Conservation (phyloP, 148 eudicot species). For the Cornus florida region DNA sequence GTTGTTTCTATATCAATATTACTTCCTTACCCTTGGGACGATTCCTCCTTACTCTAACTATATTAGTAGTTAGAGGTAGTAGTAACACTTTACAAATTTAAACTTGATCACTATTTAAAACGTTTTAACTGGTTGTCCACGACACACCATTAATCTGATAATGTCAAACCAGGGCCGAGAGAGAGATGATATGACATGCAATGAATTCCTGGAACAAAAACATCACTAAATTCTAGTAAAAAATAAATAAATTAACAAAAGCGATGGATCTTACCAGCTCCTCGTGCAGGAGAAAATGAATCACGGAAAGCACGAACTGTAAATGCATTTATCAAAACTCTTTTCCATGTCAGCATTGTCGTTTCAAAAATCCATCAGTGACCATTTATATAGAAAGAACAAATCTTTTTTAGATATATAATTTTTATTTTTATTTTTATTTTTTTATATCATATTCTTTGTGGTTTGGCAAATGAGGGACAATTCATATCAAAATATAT, state of each 20-base stretch:
- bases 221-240: slow-evolving; percentile 5
- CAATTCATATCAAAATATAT: too few relatives aligned
- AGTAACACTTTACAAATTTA: too few relatives aligned
- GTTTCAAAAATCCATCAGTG: slow-evolving; percentile 5
- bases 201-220: neutral
- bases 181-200: slow-evolving; percentile 1
- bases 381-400: neutral
- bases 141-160: slow-evolving; percentile 1
- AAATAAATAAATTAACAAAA: neutral
- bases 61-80: too few relatives aligned
- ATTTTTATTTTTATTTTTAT: neutral
- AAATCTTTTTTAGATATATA: too few relatives aligned
- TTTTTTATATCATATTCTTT: neutral
- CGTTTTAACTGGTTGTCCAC: too few relatives aligned
- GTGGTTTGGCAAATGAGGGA: too few relatives aligned
- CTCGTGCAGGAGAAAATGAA: slow-evolving; percentile 90
- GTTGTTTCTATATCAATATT: too few relatives aligned
- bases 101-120: too few relatives aligned
- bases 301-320: slow-evolving; percentile 97
- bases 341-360: slow-evolving; percentile 72
- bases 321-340: slow-evolving; percentile 95
- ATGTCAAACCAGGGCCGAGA: neutral
- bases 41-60: too few relatives aligned
- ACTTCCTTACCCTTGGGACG: too few relatives aligned
- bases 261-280: slow-evolving; percentile 65